Base-by-base conservation (phyloP, 2,329 filamentous ascomycete genomes). In the Biscogniauxia sp. region DNA sequence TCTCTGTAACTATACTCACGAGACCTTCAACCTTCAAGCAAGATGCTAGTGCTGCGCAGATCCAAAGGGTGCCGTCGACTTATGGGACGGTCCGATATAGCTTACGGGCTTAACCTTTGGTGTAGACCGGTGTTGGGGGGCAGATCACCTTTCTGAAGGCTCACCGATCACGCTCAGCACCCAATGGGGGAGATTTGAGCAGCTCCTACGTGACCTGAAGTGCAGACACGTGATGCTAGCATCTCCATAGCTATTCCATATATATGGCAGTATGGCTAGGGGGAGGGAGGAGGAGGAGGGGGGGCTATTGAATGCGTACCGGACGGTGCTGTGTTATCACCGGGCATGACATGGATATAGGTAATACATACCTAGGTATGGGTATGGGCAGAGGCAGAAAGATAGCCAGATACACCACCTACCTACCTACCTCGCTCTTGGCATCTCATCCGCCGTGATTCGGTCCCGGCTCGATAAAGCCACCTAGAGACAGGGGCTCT, bases 11-110 rank as follows among this genome's bases (percentile, higher is more conserved):
- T 41, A 60, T 23, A 51, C 60, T 57, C 61, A 68, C 56, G 63
- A 63, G 62, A 62, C 58, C 53, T 55, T 66, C 61, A 59, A 56
- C 61, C 64, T 64, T 57, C 59, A 64, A 56, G 60, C 61, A 62
- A 49, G 51, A 61, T 49, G 20, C 62, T 62, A 59, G 64, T 51
- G 59, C 50, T 57, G 52, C 49, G 58, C 61, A 63, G 60, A 60
- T 63, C 57, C 51, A 61, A 51, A 51, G 51, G 28, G 54, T 66
- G 55, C 54, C 61, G 50, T 61, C 54, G 55, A 64, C 59, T 65
- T 66, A 61, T 70, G 65, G 64, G 63, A 66, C 68, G 68, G 69
- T 61, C 68, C 68, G 69, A 61, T 52, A 62, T 60, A 55, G 51
- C 52, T 51, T 49, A 55, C 59, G 56, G 62, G n/a, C 37, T 56